Evolutionary conservation across 1,139 yeast genomes (phyloP).

Genomic region (Kluyveromyces marxianus): DNA sequence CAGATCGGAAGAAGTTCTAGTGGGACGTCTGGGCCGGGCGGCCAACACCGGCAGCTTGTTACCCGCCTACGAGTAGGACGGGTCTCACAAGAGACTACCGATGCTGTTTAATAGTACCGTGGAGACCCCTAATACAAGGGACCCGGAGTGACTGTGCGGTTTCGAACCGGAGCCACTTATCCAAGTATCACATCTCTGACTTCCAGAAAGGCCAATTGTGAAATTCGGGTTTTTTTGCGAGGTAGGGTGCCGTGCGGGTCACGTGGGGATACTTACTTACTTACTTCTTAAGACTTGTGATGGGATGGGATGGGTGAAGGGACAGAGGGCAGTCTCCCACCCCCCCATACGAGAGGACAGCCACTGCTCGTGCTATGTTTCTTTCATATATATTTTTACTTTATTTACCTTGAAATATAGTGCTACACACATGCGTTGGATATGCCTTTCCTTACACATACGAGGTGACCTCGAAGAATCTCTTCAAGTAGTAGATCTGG

Average conservation of each 20-base stretch:
- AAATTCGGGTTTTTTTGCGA: too few species aligned
- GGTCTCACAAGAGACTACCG: too few species aligned
- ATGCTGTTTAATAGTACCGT: neutral
- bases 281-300: too few species aligned
- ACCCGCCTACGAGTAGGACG: neutral
- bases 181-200: neutral
- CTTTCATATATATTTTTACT: neutral
- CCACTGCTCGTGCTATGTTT: too few species aligned
- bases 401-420: neutral
- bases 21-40: conserved; percentile 1
- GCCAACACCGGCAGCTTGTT: neutral
- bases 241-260: neutral
- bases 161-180: conserved; percentile 6
- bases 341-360: too few species aligned
- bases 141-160: conserved; percentile 5
- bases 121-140: neutral
- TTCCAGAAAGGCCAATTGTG: neutral
- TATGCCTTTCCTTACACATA: conserved; percentile 45
- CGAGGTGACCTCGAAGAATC: conserved; percentile 92
- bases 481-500: conserved; percentile 88
- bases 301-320: too few species aligned
- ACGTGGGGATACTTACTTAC: too few species aligned
- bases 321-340: too few species aligned
- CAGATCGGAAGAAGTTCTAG: neutral
- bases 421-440: neutral